Evolutionary conservation across 164 flowering plant genomes (phyloP), one percentile per base, ranked within the genome.

Genomic region (Berberis vulgaris): DNA sequence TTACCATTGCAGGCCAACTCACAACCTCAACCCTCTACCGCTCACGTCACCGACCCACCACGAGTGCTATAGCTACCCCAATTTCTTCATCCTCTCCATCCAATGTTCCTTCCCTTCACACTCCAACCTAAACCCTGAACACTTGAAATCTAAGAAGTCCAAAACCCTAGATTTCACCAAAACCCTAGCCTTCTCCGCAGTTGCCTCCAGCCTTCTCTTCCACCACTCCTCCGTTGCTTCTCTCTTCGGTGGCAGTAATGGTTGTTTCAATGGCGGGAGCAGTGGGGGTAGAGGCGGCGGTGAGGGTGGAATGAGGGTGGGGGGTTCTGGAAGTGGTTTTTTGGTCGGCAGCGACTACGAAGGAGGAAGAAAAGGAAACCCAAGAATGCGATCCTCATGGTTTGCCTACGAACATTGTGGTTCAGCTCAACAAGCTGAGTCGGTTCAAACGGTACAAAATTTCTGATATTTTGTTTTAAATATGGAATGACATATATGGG

Each of bases 351-450:
- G 96, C 97, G 0, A 63, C 63, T 1, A 96, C 97, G 0, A 82
- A 80, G 10, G 96, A 86, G 49, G 80, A 79, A 1, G 83, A 78
- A 6, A 54, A 72, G 0, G 60, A 60, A 4, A 44, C 75, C 0
- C 71, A 73, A 12, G 96, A 86, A 2, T 94, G 95, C 92, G 97
- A 91, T 47, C 50, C 88, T 0, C 97, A 95, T 65, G 99, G 97
- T 1, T 69, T 95, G 4, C 96, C 93, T 0, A 94, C 84, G 11
- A 85, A 91, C 76, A 81, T 83, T 6, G 72, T 80, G 1, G 83
- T 89, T 40, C 97, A 84, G 67, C 78, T 95, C 13, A 78, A 61
- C 68, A 87, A 89, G 70, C 84, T 95, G 2, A 86, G 92, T 44
- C 91, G 89, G 1, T 88, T 91, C 66, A 91, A 89, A 73, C 83